phyloP scores from a whole-genome alignment of 257 asterid species.

The Gardenia jasminoides region DNA sequence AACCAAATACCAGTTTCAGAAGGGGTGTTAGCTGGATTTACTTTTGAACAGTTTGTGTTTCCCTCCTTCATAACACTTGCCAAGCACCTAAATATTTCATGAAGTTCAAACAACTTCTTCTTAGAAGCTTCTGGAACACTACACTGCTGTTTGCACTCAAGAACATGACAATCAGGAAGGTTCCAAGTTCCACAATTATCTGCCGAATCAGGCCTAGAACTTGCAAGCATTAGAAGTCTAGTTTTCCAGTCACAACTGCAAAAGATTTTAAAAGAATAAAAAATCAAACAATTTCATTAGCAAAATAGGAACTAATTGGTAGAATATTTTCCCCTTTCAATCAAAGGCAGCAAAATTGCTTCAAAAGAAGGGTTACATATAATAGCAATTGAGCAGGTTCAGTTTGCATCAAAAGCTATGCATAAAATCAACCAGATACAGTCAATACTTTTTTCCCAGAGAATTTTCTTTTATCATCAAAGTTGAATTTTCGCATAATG shows the following conservation, averaged over 20 bases:
- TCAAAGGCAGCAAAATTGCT: neutral
- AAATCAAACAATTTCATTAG: constrained; percentile 21
- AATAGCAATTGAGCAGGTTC: neutral
- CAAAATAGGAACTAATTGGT: neutral
- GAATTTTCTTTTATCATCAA: no score
- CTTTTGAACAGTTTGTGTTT: constrained; percentile 41
- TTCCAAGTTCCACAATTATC: constrained; percentile 59
- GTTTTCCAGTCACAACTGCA: constrained; percentile 93
- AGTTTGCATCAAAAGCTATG: neutral
- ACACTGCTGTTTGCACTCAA: constrained; percentile 65
- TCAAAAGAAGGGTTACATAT: neutral
- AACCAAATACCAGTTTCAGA: constrained; percentile 59
- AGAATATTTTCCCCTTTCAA: neutral
- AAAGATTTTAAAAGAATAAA: constrained; percentile 4
- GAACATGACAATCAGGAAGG: constrained; percentile 70
- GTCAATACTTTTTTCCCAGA: neutral
- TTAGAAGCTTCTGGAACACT: constrained; percentile 56
- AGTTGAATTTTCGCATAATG: neutral
- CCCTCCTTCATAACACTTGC: constrained; percentile 58
- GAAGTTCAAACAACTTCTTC: constrained; percentile 80
- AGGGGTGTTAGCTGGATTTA: constrained; percentile 52
- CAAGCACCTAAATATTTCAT: constrained; percentile 80
- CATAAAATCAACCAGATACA: neutral
- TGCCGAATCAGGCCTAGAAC: constrained; percentile 33
- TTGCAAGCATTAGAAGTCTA: constrained; percentile 52